A percentile compares a stretch with the other conserved stretches of the same genome.
These are phyloP conservation scores for Amanita pseudoporphyria DNA, from an alignment of 768 basidiomycete genomes.

Conservation along the genomic window DNA sequence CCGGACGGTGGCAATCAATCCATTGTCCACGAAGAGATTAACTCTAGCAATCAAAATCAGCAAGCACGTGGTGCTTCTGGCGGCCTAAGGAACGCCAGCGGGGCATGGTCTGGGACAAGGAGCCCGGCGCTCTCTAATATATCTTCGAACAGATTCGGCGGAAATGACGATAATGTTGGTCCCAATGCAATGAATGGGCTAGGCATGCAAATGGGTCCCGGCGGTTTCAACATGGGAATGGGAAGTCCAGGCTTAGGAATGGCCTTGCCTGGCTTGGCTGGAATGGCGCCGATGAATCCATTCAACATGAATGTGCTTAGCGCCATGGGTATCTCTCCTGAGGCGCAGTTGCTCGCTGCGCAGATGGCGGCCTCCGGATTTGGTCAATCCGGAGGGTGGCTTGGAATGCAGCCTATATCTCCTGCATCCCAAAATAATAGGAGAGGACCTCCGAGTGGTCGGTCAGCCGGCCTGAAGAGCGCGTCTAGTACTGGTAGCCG, in stretches of 20 bases:
- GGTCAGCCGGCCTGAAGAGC: constrained; percentile 40
- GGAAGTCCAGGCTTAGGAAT: constrained; percentile 44
- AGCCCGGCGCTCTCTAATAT: constrained; percentile 55
- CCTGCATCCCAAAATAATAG: constrained; percentile 30
- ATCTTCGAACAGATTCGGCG: constrained; percentile 37
- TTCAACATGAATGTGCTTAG: constrained; percentile 73
- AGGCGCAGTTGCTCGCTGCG: constrained; percentile 77
- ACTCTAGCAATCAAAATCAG: constrained; percentile 28
- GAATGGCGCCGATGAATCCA: constrained; percentile 61
- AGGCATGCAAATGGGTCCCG: constrained; percentile 43
- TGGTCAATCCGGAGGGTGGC: constrained; percentile 34
- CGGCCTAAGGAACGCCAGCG: constrained; percentile 41
- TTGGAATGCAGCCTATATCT: constrained; percentile 51
- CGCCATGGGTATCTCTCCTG: constrained; percentile 75
- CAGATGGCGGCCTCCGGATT: constrained; percentile 70
- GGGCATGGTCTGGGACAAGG: constrained; percentile 43
- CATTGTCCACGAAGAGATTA: constrained; percentile 43
- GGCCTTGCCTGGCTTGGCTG: constrained; percentile 44
- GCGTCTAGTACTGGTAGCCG: constrained; percentile 32
- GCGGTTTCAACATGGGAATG: constrained; percentile 40
- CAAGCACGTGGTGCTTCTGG: constrained; percentile 20
- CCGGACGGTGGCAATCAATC: constrained; percentile 26
- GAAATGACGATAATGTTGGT: constrained; percentile 30
- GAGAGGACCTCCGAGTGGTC: constrained; percentile 35
- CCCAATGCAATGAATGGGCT: constrained; percentile 31